These are phyloP conservation scores for Litchi chinensis DNA, from an alignment of 345 rosid genomes.

Conservation along the genomic window DNA sequence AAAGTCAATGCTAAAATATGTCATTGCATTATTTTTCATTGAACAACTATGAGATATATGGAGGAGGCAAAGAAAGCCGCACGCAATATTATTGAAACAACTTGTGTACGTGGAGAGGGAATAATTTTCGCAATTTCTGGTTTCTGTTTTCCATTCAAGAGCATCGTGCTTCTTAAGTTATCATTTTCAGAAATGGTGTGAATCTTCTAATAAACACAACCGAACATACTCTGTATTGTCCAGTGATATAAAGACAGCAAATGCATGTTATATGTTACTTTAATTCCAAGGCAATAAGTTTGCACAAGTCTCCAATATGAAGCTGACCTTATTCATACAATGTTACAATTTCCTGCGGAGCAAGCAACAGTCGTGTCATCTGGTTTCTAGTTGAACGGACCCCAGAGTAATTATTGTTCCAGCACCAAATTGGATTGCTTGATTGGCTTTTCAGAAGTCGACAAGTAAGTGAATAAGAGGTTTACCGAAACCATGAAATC, in stretches of 20 bases:
- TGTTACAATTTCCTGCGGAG: neutral
- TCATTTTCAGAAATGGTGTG: neutral
- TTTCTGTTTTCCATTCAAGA: neutral
- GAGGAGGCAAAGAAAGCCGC: neutral
- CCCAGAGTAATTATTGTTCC: neutral
- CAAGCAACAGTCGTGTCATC: neutral
- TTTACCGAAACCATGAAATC: too few species aligned
- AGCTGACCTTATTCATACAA: neutral
- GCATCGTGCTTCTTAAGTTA: neutral
- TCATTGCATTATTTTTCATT: too few species aligned
- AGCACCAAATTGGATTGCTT: neutral
- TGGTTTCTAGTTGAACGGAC: constrained; percentile 2
- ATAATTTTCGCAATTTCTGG: neutral
- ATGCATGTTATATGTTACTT: neutral
- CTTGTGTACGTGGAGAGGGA: neutral
- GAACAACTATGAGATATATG: neutral
- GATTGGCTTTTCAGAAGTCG: too few species aligned
- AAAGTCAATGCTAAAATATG: too few species aligned
- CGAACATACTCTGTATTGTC: neutral
- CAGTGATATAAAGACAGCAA: neutral
- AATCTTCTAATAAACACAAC: neutral
- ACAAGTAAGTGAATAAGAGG: too few species aligned
- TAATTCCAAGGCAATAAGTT: neutral
- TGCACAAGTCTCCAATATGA: neutral
- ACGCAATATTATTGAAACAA: neutral